Base-by-base conservation (phyloP, 768 basidiomycete species). In the Amanita brunnescens region DNA sequence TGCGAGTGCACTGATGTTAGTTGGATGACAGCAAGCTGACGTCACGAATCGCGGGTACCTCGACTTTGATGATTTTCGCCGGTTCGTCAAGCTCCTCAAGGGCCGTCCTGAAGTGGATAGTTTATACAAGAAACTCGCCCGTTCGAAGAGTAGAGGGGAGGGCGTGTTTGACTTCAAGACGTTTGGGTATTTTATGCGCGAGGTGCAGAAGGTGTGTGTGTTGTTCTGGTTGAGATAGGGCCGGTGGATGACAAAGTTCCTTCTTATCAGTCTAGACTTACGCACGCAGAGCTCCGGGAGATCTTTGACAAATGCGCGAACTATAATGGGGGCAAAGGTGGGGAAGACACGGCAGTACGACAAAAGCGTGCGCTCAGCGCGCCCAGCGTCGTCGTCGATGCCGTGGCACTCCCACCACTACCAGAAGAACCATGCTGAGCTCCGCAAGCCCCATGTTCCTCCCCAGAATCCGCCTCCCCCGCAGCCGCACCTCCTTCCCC, bases 31-130 rank as follows among this genome's bases (percentile, higher is more conserved):
- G 88, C 73, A 76, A 67, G 81, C 84, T 7, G 88, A 92, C 63
- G 62, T 66, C 2, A 64, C 74, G 45, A 65, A 68, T 1, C 72
- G 72, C 1, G 79, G 77, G 0, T 79, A 75, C 55, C 78, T 96
- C 29, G 81, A 91, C 62, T 92, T 91, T 59, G 55, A 71, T 1
- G 85, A 83, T 51, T 97, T 95, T 64, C 84, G 87, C 57, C 72
- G 68, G 10, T 91, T 98, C 54, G 86, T 94, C 55, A 87, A 85
- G 60, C 64, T 81, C 29, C 76, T 96, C 51, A 94, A 92, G 62
- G 73, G 76, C n/a, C 80, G 95, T 13, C 83, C 87, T 0, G 95
- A 98, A 43, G 64, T 98, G 1, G 82, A 87, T 48, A 60, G 70
- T 0, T 65, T 96, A 6, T 87, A 84, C 64, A 64, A 63, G 39